A percentile compares a stretch with the other conserved stretches of the same genome.
These are phyloP conservation scores for Mortierella sp. DNA, from an alignment of 371 early-diverging fungal species.

Conservation along the genomic window DNA sequence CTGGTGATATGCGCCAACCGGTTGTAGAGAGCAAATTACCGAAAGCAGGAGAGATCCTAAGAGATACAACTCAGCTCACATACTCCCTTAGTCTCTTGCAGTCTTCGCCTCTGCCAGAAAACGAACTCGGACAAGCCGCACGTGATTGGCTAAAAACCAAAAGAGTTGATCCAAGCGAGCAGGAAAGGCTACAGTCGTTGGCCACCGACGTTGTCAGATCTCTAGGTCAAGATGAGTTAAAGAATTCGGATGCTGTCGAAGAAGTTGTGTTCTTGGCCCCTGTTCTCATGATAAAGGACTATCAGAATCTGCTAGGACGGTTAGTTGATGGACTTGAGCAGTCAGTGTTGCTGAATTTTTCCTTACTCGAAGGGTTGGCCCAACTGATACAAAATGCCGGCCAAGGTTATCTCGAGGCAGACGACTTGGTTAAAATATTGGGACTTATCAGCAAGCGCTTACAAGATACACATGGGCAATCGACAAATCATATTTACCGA, in stretches of 20 bases:
- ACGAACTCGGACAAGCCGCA: neutral
- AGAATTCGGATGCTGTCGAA: neutral
- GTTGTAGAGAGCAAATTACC: neutral
- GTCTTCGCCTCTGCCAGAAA: neutral
- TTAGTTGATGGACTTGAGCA: constrained; percentile 4
- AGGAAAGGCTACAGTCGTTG: constrained; percentile 7
- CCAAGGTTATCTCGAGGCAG: neutral
- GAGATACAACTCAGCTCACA: constrained; percentile 6
- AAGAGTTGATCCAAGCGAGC: neutral
- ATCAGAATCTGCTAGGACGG: neutral
- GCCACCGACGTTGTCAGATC: constrained; percentile 1
- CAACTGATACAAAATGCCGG: constrained; percentile 6
- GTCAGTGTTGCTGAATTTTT: neutral
- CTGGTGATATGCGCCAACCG: neutral
- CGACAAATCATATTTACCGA: neutral
- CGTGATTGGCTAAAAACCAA: neutral
- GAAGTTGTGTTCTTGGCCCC: neutral
- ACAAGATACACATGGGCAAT: constrained; percentile 14
- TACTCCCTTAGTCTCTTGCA: constrained; percentile 2
- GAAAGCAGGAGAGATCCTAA: neutral
- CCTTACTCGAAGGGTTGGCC: constrained; percentile 13
- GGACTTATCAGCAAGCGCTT: constrained; percentile 6
- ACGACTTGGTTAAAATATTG: constrained; percentile 20
- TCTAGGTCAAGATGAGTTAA: constrained; percentile 13
- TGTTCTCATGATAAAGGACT: neutral